Percentiles rank a stretch among this genome's conserved stretches.
phyloP scores from a whole-genome alignment of 1,284 basidiomycete genomes.

The Anthracocystis walkeri region DNA sequence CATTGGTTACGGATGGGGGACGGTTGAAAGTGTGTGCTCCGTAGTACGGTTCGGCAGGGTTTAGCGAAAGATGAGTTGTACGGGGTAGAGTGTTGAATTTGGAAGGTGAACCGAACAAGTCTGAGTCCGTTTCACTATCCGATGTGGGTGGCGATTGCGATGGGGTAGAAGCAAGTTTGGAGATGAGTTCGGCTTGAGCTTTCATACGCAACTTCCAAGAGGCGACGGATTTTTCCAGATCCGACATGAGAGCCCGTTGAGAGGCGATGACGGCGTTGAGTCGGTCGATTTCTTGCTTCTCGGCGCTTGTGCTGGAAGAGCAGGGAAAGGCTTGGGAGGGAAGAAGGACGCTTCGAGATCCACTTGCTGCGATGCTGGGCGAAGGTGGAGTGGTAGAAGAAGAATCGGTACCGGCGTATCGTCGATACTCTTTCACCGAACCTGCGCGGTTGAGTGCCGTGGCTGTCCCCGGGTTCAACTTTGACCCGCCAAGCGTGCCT shows the following conservation, averaged over 20 bases:
- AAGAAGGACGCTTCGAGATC: conserved; percentile 26
- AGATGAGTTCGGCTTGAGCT: conserved; percentile 59
- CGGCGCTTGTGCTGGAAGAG: conserved; percentile 20
- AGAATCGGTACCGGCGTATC: conserved; percentile 18
- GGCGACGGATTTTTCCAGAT: conserved; percentile 58
- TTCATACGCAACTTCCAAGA: conserved; percentile 57
- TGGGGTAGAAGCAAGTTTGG: conserved; percentile 33
- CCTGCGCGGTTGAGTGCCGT: conserved; percentile 37
- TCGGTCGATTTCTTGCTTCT: conserved; percentile 60
- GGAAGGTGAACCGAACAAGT: conserved; percentile 7
- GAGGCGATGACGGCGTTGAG: conserved; percentile 58
- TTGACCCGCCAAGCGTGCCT: conserved; percentile 12
- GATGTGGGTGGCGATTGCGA: conserved; percentile 22
- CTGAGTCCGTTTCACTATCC: conserved; percentile 19
- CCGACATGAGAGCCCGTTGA: conserved; percentile 61
- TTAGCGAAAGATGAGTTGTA: conserved; percentile 35
- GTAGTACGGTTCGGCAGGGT: conserved; percentile 45
- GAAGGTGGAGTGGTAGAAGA: conserved; percentile 2
- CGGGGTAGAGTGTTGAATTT: conserved; percentile 19
- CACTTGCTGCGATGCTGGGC: conserved; percentile 2
- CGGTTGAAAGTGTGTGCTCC: conserved; percentile 60
- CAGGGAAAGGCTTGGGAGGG: conserved; percentile 14
- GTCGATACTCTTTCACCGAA: conserved; percentile 58
- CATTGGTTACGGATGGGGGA: conserved; percentile 26
- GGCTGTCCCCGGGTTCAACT: conserved; percentile 11